Evolutionary conservation across 805 yeast species (phyloP), one percentile per base, ranked within the genome.

Genomic region (Scheffersomyces ergatensis): DNA sequence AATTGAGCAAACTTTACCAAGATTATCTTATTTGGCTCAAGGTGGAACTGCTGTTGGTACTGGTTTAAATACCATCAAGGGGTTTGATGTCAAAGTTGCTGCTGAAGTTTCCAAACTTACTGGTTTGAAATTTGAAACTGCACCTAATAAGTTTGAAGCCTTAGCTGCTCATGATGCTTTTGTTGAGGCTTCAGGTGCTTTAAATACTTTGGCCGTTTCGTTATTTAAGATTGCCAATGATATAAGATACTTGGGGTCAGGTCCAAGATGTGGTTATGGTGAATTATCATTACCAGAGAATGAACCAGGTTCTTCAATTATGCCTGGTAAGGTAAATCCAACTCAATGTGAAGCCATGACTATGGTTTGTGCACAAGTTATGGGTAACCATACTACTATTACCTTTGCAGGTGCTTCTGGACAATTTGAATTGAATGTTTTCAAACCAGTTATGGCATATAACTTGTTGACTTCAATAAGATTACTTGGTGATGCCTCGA

Each of bases 11-110:
- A 50, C 50, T n/a, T 52, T 64, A 34, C 69, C 70, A 13, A 52
- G 60, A 52, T 56, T 64, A 48, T 51, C 62, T 8, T 46, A 46
- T 30, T 60, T 64, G 53, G 70, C 70, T 16, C 70, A 64, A 45
- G 70, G 70, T 43, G 70, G 70, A 33, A 64, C 70, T 38, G 70
- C 70, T 34, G 70, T 64, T n/a, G 70, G 70, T 9, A 64, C 70
- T 37, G 70, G 70, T 6, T 56, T 64, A 47, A 64, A 64, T 56
- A 63, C 70, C 48, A 58, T 41, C 40, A 61, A 55, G 48, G 66
- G 65, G n/a, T 64, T 61, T 50, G 70, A 64, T 48, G 60, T 54
- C 34, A 49, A 56, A 38, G 55, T 64, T 34, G 70, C 70, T 19
- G 52, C 46, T 43, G 59, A 64, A 46, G 66, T 64, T 11, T 50